phyloP scores from a whole-genome alignment of 495 filamentous ascomycete genomes.

The Penicillium tannophilum region DNA sequence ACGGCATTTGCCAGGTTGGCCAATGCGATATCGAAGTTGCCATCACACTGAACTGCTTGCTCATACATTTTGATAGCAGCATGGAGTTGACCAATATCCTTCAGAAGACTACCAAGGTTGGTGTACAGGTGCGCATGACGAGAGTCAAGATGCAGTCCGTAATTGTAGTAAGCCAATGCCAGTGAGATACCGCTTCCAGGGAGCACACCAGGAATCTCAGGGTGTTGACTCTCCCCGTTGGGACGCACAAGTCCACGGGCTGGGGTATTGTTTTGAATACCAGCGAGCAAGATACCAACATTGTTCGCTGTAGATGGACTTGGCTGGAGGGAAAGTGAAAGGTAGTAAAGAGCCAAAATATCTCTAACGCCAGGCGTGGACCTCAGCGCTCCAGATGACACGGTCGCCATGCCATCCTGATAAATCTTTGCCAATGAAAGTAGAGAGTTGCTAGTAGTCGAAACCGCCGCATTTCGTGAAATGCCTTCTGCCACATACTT shows the following conservation, averaged over 20 bases:
- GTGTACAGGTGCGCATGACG: slow-evolving; percentile 98
- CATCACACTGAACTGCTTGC: slow-evolving; percentile 87
- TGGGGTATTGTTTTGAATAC: slow-evolving; percentile 79
- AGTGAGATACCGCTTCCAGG: slow-evolving; percentile 87
- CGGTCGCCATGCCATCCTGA: slow-evolving; percentile 93
- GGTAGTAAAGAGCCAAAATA: slow-evolving; percentile 93
- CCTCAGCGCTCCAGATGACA: slow-evolving; percentile 59
- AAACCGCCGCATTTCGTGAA: slow-evolving; percentile 78
- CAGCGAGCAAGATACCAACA: slow-evolving; percentile 92
- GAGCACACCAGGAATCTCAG: slow-evolving; percentile 74
- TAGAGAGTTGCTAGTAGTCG: slow-evolving; percentile 93
- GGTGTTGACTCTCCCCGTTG: slow-evolving; percentile 41
- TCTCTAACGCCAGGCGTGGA: slow-evolving; percentile 81
- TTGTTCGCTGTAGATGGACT: slow-evolving; percentile 99
- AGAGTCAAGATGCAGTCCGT: slow-evolving; percentile 79
- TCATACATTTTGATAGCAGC: slow-evolving; percentile 98
- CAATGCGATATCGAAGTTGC: slow-evolving; percentile 92
- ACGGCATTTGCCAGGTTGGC: slow-evolving; percentile 98
- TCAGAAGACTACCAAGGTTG: slow-evolving; percentile 91
- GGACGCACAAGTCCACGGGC: slow-evolving; percentile 36
- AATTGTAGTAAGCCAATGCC: slow-evolving; percentile 92
- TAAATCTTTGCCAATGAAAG: slow-evolving; percentile 97
- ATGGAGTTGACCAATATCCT: slow-evolving; percentile 92
- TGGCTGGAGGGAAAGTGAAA: slow-evolving; percentile 91
- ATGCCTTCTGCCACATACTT: slow-evolving; percentile 71